A percentile compares a stretch with the other conserved stretches of the same genome.
Evolutionary conservation across 2,329 filamentous ascomycete species (phyloP).

Genomic region (Cladosporium sp.): DNA sequence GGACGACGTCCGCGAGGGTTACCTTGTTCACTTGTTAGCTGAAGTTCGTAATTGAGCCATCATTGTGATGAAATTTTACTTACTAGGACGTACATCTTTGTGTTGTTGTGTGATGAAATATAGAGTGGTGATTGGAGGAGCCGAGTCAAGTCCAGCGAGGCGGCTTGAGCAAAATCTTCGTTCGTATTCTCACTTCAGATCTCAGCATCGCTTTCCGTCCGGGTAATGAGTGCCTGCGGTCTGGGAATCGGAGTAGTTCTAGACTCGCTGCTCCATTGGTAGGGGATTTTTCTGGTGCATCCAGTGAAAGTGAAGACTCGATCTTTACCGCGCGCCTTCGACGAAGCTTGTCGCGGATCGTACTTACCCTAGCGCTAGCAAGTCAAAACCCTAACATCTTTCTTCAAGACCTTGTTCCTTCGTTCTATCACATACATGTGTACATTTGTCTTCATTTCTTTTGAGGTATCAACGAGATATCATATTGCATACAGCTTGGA

Average conservation of each 20-base stretch:
- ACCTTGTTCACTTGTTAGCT: constrained; percentile 58
- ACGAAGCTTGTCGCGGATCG: constrained; percentile 5
- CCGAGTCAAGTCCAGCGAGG: constrained; percentile 11
- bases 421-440: neutral
- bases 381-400: neutral
- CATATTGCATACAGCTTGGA: neutral
- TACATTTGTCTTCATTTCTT: neutral
- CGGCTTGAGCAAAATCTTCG: constrained; percentile 15
- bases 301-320: neutral
- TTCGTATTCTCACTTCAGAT: neutral
- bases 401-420: neutral
- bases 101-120: neutral
- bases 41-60: neutral
- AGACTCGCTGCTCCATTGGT: neutral
- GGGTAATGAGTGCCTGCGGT: neutral
- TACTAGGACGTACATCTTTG: constrained; percentile 43
- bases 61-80: constrained; percentile 20
- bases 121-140: neutral
- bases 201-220: neutral
- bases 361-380: constrained; percentile 7
- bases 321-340: neutral
- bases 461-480: neutral
- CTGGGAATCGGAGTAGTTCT: neutral
- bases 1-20: constrained; percentile 89
- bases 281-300: neutral